Percentiles rank a stretch among this genome's conserved stretches.
Evolutionary conservation across 306 rosid genomes (phyloP).

Genomic region (Rubus idaeus): DNA sequence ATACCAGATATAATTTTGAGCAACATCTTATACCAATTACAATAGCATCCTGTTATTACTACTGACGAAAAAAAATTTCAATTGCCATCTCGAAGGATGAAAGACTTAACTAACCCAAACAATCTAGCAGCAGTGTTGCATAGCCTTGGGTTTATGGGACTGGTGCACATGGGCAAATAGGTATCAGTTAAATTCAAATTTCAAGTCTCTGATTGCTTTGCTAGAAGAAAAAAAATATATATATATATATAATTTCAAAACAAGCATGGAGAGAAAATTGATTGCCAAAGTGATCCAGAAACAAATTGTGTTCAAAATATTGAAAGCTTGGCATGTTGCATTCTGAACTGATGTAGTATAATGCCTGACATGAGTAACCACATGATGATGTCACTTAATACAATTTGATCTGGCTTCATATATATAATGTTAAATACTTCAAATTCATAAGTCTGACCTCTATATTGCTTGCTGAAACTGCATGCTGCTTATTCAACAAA

Average conservation of each 20-base stretch:
- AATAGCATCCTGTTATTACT: background rate
- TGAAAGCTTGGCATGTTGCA: constrained; percentile 18
- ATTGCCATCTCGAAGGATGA: background rate
- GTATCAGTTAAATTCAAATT: background rate
- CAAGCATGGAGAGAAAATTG: background rate
- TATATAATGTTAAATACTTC: constrained; percentile 3
- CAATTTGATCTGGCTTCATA: background rate
- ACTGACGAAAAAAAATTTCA: background rate
- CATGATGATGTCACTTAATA: background rate
- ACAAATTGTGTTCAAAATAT: background rate
- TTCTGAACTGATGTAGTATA: background rate
- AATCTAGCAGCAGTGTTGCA: background rate
- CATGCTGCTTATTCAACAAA: constrained; percentile 92
- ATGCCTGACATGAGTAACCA: background rate
- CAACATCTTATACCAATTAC: no score
- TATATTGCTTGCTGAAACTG: constrained; percentile 55
- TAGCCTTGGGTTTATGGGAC: background rate
- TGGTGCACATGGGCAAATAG: background rate
- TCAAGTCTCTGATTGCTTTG: background rate
- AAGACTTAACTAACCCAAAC: background rate
- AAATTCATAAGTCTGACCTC: constrained; percentile 52
- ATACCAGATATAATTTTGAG: no score
- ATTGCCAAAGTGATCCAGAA: background rate
- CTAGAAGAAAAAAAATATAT: no score
- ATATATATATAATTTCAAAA: background rate